Evolutionary conservation across 192 early-diverging fungal species (phyloP), one percentile per base, ranked within the genome.

Genomic region (Oehlia diaphana): DNA sequence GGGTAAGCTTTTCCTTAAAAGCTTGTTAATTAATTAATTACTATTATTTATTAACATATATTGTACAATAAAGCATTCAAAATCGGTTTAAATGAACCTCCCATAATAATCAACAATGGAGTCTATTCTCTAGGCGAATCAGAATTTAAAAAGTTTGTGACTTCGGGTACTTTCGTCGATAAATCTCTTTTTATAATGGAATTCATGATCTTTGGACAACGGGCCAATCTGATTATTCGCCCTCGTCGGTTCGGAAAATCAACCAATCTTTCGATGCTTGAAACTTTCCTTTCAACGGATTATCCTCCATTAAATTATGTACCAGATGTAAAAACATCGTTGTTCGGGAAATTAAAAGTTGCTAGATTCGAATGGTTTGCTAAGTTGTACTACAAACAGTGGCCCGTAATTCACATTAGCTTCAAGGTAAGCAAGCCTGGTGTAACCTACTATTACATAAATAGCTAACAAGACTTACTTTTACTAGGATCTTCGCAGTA

Each of bases 171-270:
- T 73, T 73, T 79, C 37, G 67, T 79, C 2, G 67, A 79, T 39
- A 79, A 71, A 33, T 79, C 77, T 2, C 77, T 67, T 8, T 79
- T 79, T 21, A 79, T 72, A 47, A 50, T 68, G 13, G 77, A 79
- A 31, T 64, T 68, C 33, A 79, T 79, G 44, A 39, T 58, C 6
- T 37, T 53, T 31, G 47, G 63, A 50, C 37, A 47, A 49, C 21
- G 42, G 10, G 47, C 77, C 23, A 68, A 16, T 26, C 63, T 79
- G 6, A 72, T 79, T 53, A 79, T 37, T 72, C 23, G 77, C 4
- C 67, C 77, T 50, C 67, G 26, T 49, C 9, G 23, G 49, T 73
- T 73, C 26, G 23, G 77, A 10, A 72, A 79, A 68, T 49, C 77
- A 6, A 68, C 47, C 9, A 79, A 79, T 39, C 47, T 79, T 39